Evolutionary conservation across 176 grass and related monocot genomes (phyloP).

Genomic region (Tillandsia fasciculata): DNA sequence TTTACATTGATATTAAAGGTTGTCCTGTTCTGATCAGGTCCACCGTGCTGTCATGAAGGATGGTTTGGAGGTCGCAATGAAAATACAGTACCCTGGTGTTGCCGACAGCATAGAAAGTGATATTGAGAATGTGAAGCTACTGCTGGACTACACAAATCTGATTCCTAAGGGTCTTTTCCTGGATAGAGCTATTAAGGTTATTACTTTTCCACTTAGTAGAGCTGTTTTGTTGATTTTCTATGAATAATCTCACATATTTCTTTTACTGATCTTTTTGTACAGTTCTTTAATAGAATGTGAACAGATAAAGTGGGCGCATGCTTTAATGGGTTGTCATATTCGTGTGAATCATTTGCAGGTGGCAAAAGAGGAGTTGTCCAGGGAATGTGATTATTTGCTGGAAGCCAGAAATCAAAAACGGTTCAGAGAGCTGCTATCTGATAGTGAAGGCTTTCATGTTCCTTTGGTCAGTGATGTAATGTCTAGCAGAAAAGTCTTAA

Average conservation of each 20-base stretch:
- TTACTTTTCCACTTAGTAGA: background rate
- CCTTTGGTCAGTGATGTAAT: slow-evolving; percentile 65
- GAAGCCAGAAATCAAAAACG: slow-evolving; percentile 84
- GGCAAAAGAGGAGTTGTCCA: slow-evolving; percentile 78
- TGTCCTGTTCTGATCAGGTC: slow-evolving; percentile 33
- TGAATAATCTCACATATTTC: background rate
- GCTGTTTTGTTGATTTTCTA: background rate
- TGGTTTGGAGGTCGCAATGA: slow-evolving; percentile 70
- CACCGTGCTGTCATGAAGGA: slow-evolving; percentile 75
- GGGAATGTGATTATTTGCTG: slow-evolving; percentile 91
- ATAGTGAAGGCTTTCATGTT: slow-evolving; percentile 62
- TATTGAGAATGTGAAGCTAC: slow-evolving; percentile 83
- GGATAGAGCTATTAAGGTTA: slow-evolving; percentile 96
- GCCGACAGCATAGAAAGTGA: slow-evolving; percentile 98
- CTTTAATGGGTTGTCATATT: background rate
- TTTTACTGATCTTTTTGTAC: background rate
- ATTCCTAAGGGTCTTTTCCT: slow-evolving; percentile 98
- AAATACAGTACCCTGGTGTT: slow-evolving; percentile 97
- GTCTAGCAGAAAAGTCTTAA: slow-evolving; percentile 73
- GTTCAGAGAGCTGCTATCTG: slow-evolving; percentile 64
- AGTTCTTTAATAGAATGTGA: background rate
- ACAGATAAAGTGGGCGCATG: background rate
- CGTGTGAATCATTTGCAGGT: slow-evolving; percentile 36
- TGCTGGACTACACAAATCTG: slow-evolving; percentile 82
- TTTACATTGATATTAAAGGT: background rate